Percentiles rank a stretch among this genome's conserved stretches.
These are phyloP conservation scores for Fusarium floridanum DNA, from an alignment of 2,329 filamentous ascomycete genomes.

Conservation along the genomic window DNA sequence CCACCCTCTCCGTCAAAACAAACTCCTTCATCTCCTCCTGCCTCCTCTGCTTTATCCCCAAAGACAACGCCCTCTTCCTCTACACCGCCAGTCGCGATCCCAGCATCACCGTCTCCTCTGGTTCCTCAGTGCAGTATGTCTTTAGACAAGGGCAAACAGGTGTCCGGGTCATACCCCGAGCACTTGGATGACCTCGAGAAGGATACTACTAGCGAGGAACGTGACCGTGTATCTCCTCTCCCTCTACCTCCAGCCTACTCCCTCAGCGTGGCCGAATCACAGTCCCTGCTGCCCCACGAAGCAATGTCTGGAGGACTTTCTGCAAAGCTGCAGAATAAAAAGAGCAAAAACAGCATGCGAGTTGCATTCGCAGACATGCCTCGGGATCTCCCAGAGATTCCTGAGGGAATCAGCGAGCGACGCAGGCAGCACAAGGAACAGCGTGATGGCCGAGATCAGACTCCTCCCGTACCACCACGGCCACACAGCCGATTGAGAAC, in stretches of 20 bases:
- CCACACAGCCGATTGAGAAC: slow-evolving; percentile 29
- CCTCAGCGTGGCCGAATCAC: slow-evolving; percentile 22
- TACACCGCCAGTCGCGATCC: slow-evolving; percentile 32
- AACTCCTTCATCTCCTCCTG: slow-evolving; percentile 14
- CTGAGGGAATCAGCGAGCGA: slow-evolving; percentile 61
- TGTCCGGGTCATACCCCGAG: slow-evolving; percentile 8
- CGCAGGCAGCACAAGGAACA: slow-evolving; percentile 50
- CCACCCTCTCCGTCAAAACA: slow-evolving; percentile 36
- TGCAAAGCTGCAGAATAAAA: slow-evolving; percentile 65
- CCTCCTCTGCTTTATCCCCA: slow-evolving; percentile 19
- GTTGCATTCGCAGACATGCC: slow-evolving; percentile 51
- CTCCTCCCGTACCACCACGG: slow-evolving; percentile 33
- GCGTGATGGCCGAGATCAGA: slow-evolving; percentile 40
- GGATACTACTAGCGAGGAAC: slow-evolving; percentile 8
- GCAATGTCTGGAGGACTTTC: slow-evolving; percentile 46
- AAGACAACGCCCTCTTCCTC: slow-evolving; percentile 27
- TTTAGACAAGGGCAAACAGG: slow-evolving; percentile 15
- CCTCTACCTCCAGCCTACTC: slow-evolving; percentile 28
- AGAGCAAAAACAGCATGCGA: slow-evolving; percentile 48
- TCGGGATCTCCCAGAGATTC: slow-evolving; percentile 62
- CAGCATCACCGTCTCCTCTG: slow-evolving; percentile 27
- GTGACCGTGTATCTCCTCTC: slow-evolving; percentile 16
- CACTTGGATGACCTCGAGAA: slow-evolving; percentile 17
- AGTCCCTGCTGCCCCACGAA: slow-evolving; percentile 31
- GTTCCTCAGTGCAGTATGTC: slow-evolving; percentile 19